These are phyloP conservation scores for Suillus fuscotomentosus DNA, from an alignment of 768 basidiomycete genomes.

Conservation along the genomic window DNA sequence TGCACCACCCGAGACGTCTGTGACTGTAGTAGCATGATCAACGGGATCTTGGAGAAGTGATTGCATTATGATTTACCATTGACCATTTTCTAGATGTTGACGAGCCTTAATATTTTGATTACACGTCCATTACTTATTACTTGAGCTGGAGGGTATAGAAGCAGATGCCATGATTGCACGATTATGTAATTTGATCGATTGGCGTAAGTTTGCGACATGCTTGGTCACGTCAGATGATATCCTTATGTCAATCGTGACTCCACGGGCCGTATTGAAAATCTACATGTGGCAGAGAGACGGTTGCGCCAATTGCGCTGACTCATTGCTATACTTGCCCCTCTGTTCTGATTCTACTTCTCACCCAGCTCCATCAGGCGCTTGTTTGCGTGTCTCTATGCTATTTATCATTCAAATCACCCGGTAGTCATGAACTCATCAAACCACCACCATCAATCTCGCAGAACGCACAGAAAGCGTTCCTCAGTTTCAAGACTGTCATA, in stretches of 20 bases:
- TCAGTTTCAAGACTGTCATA: conserved; percentile 61
- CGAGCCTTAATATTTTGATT: not conserved
- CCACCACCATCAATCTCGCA: conserved; percentile 21
- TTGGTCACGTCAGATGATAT: not conserved
- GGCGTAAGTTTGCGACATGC: not conserved
- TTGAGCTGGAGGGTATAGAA: not conserved
- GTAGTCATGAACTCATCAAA: conserved; percentile 19
- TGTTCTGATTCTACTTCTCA: conserved; percentile 9
- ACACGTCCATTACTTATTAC: not conserved
- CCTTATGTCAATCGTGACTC: not conserved
- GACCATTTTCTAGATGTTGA: not conserved
- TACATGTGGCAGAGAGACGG: conserved; percentile 5
- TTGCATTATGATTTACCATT: not conserved
- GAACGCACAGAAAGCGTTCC: conserved; percentile 53
- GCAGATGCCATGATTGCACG: not conserved
- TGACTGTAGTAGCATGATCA: conserved; percentile 14
- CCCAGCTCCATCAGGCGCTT: not conserved
- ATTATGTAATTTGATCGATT: too few species aligned
- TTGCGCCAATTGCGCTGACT: conserved; percentile 2
- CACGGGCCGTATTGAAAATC: not conserved
- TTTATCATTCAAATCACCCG: not conserved
- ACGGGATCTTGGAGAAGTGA: not conserved
- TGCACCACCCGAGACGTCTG: conserved; percentile 23
- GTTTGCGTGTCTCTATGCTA: not conserved
- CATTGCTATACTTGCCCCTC: conserved; percentile 6